Evolutionary conservation across 495 filamentous ascomycete genomes (phyloP), one percentile per base, ranked within the genome.

Genomic region (Neurospora sp.): DNA sequence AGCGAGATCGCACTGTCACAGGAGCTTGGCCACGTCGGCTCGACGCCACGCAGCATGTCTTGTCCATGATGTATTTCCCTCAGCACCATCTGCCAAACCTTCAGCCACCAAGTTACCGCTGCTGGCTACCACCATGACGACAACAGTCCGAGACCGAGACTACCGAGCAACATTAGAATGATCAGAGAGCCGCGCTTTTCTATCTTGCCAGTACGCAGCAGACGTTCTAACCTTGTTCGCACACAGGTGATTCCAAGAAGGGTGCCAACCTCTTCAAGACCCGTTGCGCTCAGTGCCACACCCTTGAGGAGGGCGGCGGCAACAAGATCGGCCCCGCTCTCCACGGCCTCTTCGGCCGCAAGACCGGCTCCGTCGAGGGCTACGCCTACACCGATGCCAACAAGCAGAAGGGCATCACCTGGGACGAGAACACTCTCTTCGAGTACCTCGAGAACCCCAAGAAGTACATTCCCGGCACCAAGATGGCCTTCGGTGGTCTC

Each of bases 201-300:
- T 62, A 31, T 8, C 54, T 31, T 62, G 48, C 48, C 48, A 11
- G 11, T 31, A 59, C 14, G 8, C 54, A 62, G 23, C 54, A 48
- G 44, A 31, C 35, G 66, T 62, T 76, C 86, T 88, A 76, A 87
- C 82, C 62, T 20, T 18, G 14, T 44, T 62, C 54, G n/a, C 44
- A 69, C 79, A 73, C 81, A 99, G 96, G 96, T 86, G 93, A 97
- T 84, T 83, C 88, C 80, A 92, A 94, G 85, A 99, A 99, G 90
- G 96, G 96, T 87, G 96, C 94, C 84, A 94, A 92, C 88, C 93
- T 99, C 82, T 99, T 98, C 93, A 97, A 97, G 92, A 99, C 96
- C 77, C 92, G 96, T 81, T 99, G 96, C 85, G 92, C 93, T 73
- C 96, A 99, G 86, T 99, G 96, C 90, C 96, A 99, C 88, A 98